Evolutionary conservation across 352 stramenopile species (phyloP).

Genomic region (Saprolegnia diclina): DNA sequence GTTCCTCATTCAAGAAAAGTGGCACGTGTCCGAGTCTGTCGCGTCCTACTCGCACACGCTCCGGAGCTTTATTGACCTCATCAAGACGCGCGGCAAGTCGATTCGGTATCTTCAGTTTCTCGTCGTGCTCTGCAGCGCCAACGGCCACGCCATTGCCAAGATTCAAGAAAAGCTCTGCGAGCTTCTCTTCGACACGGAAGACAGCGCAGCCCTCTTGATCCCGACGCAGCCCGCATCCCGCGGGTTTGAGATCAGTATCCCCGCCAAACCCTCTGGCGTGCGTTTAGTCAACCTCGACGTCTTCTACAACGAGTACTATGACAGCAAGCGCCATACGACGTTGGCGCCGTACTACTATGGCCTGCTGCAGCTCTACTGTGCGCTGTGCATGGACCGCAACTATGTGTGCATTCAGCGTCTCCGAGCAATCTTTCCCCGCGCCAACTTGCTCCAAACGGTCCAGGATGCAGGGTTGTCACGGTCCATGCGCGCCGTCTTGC

Average conservation of each 20-base stretch:
- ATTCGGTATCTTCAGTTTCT: conserved; percentile 75
- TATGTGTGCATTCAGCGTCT: conserved; percentile 72
- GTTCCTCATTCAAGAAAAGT: conserved; percentile 59
- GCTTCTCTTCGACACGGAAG: conserved; percentile 49
- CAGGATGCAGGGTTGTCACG: conserved; percentile 43
- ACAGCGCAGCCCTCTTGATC: conserved; percentile 52
- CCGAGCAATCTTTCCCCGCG: conserved; percentile 50
- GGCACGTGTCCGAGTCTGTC: conserved; percentile 67
- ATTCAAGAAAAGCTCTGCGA: conserved; percentile 71
- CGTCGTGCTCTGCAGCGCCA: conserved; percentile 55
- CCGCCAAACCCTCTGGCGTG: conserved; percentile 40
- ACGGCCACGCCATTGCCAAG: conserved; percentile 54
- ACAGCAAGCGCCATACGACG: conserved; percentile 38
- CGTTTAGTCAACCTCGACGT: conserved; percentile 41
- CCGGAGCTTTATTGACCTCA: conserved; percentile 66
- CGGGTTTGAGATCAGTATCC: conserved; percentile 53
- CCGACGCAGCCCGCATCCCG: conserved; percentile 38
- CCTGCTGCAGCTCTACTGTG: conserved; percentile 61
- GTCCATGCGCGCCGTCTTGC: conserved; percentile 56
- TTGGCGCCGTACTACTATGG: conserved; percentile 68
- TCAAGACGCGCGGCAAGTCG: conserved; percentile 54
- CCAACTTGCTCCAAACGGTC: conserved; percentile 43
- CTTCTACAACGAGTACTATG: conserved; percentile 66
- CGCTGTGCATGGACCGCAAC: conserved; percentile 64
- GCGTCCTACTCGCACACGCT: conserved; percentile 54